These are phyloP conservation scores for Coriolopsis trogii DNA, from an alignment of 1,284 basidiomycete genomes.

Conservation along the genomic window DNA sequence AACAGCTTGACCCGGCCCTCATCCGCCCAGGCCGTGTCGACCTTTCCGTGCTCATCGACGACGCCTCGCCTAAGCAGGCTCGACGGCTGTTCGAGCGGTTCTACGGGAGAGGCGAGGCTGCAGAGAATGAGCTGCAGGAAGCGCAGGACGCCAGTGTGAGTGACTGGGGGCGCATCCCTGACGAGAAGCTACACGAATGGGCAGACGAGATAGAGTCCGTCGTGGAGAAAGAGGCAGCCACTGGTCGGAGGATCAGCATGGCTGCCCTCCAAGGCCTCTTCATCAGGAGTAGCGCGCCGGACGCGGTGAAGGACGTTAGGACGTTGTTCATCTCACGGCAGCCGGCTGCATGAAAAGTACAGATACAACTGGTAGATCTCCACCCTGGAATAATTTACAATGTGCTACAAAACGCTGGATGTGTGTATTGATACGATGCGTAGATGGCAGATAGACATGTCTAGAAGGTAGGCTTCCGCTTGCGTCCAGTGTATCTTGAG, in stretches of 20 bases:
- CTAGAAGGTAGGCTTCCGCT: conserved; percentile 70
- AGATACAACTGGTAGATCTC: conserved; percentile 12
- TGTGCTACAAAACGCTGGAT: conserved; percentile 1
- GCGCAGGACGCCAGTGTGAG: conserved; percentile 31
- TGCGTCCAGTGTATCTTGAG: conserved; percentile 82
- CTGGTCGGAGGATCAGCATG: conserved; percentile 82
- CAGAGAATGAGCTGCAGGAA: background rate
- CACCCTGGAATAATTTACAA: conserved; percentile 11
- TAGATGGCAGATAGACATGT: background rate
- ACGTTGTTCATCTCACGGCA: conserved; percentile 48
- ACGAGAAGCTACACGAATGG: conserved; percentile 48
- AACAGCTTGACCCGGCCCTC: conserved; percentile 85
- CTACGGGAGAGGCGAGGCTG: conserved; percentile 56
- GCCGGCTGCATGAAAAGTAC: conserved; percentile 19
- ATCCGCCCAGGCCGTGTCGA: conserved; percentile 96
- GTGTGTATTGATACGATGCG: background rate
- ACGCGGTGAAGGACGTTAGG: conserved; percentile 60
- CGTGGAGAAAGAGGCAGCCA: conserved; percentile 53
- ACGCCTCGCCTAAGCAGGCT: conserved; percentile 87
- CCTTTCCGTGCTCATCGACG: conserved; percentile 82
- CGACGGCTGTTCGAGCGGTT: conserved; percentile 83
- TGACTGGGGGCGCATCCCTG: conserved; percentile 27
- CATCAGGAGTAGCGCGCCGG: conserved; percentile 72
- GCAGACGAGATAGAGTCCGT: conserved; percentile 54
- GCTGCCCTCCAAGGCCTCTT: conserved; percentile 92